Percentiles rank a stretch among this genome's conserved stretches.
Conservation (phyloP, 176 grass and related monocot species). For the Tillandsia leiboldiana region DNA sequence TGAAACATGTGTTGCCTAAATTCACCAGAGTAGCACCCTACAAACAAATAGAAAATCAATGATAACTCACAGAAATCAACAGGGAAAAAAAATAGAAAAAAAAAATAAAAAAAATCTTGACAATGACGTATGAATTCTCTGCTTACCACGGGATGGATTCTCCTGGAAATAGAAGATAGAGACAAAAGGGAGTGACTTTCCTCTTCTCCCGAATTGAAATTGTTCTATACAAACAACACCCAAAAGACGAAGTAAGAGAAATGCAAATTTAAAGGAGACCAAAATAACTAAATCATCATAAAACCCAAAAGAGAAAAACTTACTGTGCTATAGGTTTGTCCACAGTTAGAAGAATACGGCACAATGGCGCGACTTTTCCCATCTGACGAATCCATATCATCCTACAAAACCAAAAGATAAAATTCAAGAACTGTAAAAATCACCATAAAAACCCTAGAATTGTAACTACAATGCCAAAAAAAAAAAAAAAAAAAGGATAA, state of each 20-base stretch:
- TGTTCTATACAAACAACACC: too few species aligned
- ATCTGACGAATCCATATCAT: too few species aligned
- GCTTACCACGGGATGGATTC: background rate
- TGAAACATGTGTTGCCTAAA: constrained; percentile 88
- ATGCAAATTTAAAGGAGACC: too few species aligned
- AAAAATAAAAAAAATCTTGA: background rate
- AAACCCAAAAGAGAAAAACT: background rate
- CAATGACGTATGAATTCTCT: background rate
- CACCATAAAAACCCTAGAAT: background rate
- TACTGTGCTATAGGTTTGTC: too few species aligned
- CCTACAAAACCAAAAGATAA: too few species aligned
- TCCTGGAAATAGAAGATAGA: background rate
- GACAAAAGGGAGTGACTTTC: background rate
- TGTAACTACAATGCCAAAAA: background rate
- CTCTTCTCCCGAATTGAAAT: background rate
- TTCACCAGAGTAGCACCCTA: constrained; percentile 82
- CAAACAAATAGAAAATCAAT: constrained; percentile 4
- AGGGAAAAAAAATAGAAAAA: background rate
- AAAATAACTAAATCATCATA: background rate
- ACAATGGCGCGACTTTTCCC: too few species aligned
- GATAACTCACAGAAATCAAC: background rate
- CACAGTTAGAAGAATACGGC: too few species aligned
- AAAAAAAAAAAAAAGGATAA: background rate
- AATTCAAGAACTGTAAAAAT: too few species aligned
- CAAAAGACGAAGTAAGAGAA: too few species aligned